These are phyloP conservation scores for Albophoma yamanashiensis DNA, from an alignment of 2,329 filamentous ascomycete species.

Conservation along the genomic window DNA sequence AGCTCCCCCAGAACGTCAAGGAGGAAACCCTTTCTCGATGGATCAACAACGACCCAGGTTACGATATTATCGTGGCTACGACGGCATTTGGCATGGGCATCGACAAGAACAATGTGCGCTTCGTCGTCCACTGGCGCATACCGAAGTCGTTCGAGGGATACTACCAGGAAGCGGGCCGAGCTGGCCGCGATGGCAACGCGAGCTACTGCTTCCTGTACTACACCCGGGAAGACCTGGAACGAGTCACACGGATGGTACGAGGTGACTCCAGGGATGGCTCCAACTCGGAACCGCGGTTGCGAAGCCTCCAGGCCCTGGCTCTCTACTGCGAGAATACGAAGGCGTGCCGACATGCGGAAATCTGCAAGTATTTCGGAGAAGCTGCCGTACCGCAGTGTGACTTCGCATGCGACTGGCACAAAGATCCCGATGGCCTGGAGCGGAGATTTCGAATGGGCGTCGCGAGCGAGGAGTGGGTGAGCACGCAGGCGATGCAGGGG, in stretches of 20 bases:
- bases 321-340: constrained; percentile 71
- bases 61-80: constrained; percentile 88
- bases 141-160: constrained; percentile 93
- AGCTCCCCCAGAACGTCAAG: constrained; percentile 56
- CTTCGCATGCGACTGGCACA: constrained; percentile 71
- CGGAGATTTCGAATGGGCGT: constrained; percentile 44
- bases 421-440: constrained; percentile 49
- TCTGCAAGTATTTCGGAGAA: constrained; percentile 72
- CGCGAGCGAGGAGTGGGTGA: constrained; percentile 51
- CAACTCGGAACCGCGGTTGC: constrained; percentile 40
- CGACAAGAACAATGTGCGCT: constrained; percentile 88
- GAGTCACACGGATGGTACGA: constrained; percentile 48
- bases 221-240: constrained; percentile 73
- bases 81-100: constrained; percentile 98
- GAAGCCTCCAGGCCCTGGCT: constrained; percentile 59
- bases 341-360: constrained; percentile 63
- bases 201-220: constrained; percentile 86
- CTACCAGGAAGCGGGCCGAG: constrained; percentile 89
- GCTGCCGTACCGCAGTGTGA: constrained; percentile 47
- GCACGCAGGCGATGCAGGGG: constrained; percentile 50
- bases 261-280: constrained; percentile 29
- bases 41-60: constrained; percentile 63
- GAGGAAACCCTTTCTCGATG: constrained; percentile 61
- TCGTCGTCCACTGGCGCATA: constrained; percentile 89
- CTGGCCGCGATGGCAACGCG: constrained; percentile 81